Evolutionary conservation across 176 grass and related monocot genomes (phyloP).

Genomic region (Phragmites australis): DNA sequence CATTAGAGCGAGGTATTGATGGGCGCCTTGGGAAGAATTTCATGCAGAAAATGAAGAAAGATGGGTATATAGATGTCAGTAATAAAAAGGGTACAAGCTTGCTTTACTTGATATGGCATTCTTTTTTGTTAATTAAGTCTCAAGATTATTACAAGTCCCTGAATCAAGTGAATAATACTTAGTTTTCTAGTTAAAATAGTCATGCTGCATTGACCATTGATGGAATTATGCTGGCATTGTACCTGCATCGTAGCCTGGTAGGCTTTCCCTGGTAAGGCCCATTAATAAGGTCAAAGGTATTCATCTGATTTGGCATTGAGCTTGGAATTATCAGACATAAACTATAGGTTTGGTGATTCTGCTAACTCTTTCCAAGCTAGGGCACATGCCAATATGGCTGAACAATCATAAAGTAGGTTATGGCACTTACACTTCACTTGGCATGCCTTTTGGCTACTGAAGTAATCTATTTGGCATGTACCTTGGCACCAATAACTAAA

Average conservation of each 20-base stretch:
- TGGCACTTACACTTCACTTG: not conserved
- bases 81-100: constrained; percentile 68
- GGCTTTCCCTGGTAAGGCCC: not conserved
- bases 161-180: not conserved
- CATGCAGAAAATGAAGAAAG: constrained; percentile 72
- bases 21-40: constrained; percentile 75
- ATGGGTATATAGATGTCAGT: constrained; percentile 86
- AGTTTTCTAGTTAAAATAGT: not conserved
- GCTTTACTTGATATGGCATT: not conserved
- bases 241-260: constrained; percentile 5
- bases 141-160: not conserved
- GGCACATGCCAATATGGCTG: not conserved
- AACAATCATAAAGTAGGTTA: not conserved
- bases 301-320: not conserved
- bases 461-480: not conserved
- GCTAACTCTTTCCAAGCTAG: not conserved
- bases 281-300: not conserved
- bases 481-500: too few species aligned
- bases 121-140: not conserved
- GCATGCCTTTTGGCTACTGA: not conserved
- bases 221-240: constrained; percentile 18
- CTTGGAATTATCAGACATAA: constrained; percentile 11
- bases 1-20: constrained; percentile 73
- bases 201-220: too few species aligned
- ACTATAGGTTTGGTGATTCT: constrained; percentile 11